A percentile compares a stretch with the other conserved stretches of the same genome.
phyloP scores from a whole-genome alignment of 129 eudicot genomes.

The Lactuca sativa region DNA sequence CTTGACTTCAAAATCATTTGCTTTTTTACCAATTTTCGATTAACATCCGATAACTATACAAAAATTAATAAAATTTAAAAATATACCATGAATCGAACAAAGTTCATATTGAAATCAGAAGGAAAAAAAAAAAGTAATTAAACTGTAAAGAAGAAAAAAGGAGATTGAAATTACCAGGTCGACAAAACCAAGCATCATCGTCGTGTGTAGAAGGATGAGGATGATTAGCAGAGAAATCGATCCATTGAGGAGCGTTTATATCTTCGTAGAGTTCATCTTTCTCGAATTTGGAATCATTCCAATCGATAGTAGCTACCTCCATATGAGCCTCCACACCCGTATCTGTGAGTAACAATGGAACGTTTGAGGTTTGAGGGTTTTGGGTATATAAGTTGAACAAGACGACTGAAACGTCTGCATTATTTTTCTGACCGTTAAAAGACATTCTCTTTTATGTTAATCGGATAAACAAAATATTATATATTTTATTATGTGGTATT shows the following conservation, averaged over 20 bases:
- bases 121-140: neutral
- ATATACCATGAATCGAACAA: neutral
- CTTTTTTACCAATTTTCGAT: too few species aligned
- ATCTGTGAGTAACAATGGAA: constrained; percentile 1
- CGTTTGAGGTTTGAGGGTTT: neutral
- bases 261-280: constrained; percentile 59
- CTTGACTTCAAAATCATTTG: too few species aligned
- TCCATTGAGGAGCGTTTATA: constrained; percentile 67
- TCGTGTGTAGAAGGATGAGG: constrained; percentile 13
- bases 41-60: neutral
- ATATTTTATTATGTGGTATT: too few species aligned
- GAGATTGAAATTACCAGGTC: constrained; percentile 37
- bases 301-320: constrained; percentile 62
- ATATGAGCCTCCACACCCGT: constrained; percentile 6
- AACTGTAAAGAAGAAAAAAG: too few species aligned
- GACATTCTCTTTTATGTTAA: neutral
- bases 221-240: constrained; percentile 43
- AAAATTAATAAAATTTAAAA: neutral
- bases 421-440: constrained; percentile 2
- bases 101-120: neutral
- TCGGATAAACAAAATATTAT: too few species aligned
- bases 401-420: neutral
- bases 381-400: too few species aligned
- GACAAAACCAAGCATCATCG: constrained; percentile 75
- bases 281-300: constrained; percentile 63